A percentile compares a stretch with the other conserved stretches of the same genome.
phyloP scores from a whole-genome alignment of 2,329 filamentous ascomycete species.

The Neurospora crassa region DNA sequence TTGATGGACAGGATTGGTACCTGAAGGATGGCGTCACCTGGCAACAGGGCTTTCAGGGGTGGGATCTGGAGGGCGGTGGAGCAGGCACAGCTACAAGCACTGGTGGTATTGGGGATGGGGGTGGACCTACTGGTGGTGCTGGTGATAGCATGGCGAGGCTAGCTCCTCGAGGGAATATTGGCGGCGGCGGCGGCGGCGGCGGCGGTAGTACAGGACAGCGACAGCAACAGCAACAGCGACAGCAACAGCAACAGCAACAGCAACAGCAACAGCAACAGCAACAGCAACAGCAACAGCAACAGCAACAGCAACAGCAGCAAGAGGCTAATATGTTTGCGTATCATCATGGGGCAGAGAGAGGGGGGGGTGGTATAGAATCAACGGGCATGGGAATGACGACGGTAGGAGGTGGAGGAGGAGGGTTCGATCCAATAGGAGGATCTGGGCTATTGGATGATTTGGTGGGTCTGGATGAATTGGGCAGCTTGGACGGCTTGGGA shows the following conservation, averaged over 20 bases:
- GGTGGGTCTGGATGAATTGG: constrained; percentile 14
- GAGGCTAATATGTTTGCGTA: neutral
- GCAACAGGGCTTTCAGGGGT: constrained; percentile 48
- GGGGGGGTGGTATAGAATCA: neutral
- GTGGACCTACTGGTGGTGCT: too few species aligned
- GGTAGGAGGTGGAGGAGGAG: constrained; percentile 6
- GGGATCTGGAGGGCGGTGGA: constrained; percentile 31
- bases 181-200: too few species aligned
- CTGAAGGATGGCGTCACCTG: constrained; percentile 47
- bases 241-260: neutral
- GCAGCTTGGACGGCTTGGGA: constrained; percentile 20
- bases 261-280: neutral
- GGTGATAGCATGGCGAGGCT: neutral
- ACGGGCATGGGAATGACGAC: constrained; percentile 2
- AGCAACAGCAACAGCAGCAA: neutral
- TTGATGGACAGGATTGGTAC: constrained; percentile 49
- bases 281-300: neutral
- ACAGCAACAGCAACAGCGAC: neutral
- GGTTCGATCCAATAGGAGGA: constrained; percentile 9
- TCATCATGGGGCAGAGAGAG: neutral
- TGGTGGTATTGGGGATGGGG: neutral
- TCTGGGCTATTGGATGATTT: constrained; percentile 17
- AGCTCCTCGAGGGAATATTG: neutral
- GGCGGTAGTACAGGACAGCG: neutral
- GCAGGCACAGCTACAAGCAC: neutral